Evolutionary conservation across 2,329 filamentous ascomycete species (phyloP).

Genomic region (Didymellaceae sp.): DNA sequence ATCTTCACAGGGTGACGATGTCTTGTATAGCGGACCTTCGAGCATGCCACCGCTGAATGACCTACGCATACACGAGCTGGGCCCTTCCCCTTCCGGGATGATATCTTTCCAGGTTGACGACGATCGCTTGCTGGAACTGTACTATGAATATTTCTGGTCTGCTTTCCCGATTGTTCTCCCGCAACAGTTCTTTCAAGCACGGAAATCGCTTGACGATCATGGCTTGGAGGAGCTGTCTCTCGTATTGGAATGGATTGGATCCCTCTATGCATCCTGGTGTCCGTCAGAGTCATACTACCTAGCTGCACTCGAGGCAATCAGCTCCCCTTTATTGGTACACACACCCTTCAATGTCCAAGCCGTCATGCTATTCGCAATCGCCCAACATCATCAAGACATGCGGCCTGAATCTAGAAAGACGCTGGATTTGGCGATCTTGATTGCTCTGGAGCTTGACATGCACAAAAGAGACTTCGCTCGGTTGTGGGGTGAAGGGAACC

Average conservation of each 20-base stretch:
- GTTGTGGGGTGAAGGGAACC: constrained; percentile 66
- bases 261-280: constrained; percentile 43
- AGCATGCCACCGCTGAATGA: constrained; percentile 4
- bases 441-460: constrained; percentile 79
- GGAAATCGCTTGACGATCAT: constrained; percentile 26
- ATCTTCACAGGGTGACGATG: constrained; percentile 6
- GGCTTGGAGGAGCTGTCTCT: constrained; percentile 31
- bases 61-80: constrained; percentile 10
- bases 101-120: constrained; percentile 34
- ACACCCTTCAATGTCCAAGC: constrained; percentile 72
- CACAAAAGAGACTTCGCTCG: constrained; percentile 73
- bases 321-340: constrained; percentile 22
- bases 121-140: constrained; percentile 40
- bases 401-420: constrained; percentile 70
- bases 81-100: background rate
- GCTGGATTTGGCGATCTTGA: constrained; percentile 68
- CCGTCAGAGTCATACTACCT: constrained; percentile 36
- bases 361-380: constrained; percentile 75
- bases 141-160: constrained; percentile 57
- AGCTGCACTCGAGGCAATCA: constrained; percentile 30
- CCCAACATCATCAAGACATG: constrained; percentile 79
- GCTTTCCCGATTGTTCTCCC: constrained; percentile 63
- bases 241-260: constrained; percentile 42
- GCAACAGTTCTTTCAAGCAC: constrained; percentile 45
- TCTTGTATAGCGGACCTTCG: background rate